Evolutionary conservation across 805 yeast species (phyloP).

Genomic region (Yarrowia sp.): DNA sequence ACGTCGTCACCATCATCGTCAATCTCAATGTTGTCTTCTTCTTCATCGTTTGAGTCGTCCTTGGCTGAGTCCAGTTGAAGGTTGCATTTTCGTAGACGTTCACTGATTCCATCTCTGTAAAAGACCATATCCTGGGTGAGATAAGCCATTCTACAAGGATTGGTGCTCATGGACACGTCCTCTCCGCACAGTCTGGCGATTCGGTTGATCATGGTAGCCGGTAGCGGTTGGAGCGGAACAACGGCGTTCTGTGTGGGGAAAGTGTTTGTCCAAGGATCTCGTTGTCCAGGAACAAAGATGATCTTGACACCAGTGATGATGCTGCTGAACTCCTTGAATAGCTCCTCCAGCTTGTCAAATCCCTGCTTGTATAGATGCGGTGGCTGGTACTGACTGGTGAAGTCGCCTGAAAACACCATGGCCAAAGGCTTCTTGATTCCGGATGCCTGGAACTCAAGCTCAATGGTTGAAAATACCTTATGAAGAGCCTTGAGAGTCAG

Average conservation of each 20-base stretch:
- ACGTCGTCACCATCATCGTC: not conserved
- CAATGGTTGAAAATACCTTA: conserved; percentile 56
- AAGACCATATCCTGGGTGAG: conserved; percentile 79
- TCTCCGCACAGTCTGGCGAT: conserved; percentile 53
- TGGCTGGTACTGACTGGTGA: conserved; percentile 61
- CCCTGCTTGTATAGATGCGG: conserved; percentile 50
- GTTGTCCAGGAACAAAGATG: conserved; percentile 79
- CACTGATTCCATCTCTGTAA: conserved; percentile 67
- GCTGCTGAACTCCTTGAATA: conserved; percentile 57
- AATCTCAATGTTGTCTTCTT: conserved; percentile 30
- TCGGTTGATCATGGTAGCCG: conserved; percentile 52
- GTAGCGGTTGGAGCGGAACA: conserved; percentile 65
- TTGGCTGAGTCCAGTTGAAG: conserved; percentile 46
- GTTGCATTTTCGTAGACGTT: conserved; percentile 67
- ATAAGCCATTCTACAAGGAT: conserved; percentile 76
- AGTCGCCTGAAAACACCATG: conserved; percentile 80
- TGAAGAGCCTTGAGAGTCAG: conserved; percentile 59
- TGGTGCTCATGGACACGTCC: conserved; percentile 59
- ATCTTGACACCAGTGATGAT: conserved; percentile 54
- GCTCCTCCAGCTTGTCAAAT: conserved; percentile 70
- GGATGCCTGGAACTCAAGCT: conserved; percentile 45
- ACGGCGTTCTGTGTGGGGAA: conserved; percentile 40
- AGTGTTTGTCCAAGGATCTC: conserved; percentile 79
- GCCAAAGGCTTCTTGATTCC: conserved; percentile 50
- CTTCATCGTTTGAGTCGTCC: conserved; percentile 37